These are phyloP conservation scores for Saturnispora kantuleensis DNA, from an alignment of 805 yeast genomes.

Conservation along the genomic window DNA sequence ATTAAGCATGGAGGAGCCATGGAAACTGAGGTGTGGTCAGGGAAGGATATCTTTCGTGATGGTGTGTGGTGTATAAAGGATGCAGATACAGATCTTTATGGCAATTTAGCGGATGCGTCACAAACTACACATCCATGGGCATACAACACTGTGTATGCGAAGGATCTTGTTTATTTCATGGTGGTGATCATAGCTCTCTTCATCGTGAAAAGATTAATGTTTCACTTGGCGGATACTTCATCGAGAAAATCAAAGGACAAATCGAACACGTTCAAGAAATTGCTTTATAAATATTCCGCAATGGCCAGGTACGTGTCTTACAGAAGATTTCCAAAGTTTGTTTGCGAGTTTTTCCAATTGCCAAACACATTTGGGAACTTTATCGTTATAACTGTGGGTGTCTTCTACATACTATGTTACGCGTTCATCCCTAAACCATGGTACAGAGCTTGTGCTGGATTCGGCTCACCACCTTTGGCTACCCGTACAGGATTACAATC, in stretches of 20 bases:
- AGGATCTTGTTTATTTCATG: conserved; percentile 32
- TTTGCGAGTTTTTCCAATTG: conserved; percentile 30
- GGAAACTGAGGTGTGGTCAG: conserved; percentile 2
- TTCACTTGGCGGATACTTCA: conserved; percentile 14
- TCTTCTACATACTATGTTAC: conserved; percentile 27
- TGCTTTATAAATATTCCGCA: conserved; percentile 21
- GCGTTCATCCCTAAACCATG: conserved; percentile 38
- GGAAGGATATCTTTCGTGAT: conserved; percentile 7
- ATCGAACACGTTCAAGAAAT: conserved; percentile 1
- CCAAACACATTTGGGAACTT: conserved; percentile 30
- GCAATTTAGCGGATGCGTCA: conserved; percentile 17
- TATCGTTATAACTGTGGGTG: conserved; percentile 25
- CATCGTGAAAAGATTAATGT: conserved; percentile 23
- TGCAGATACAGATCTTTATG: conserved; percentile 18
- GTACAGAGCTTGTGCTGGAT: conserved; percentile 42
- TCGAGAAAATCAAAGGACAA: conserved; percentile 2
- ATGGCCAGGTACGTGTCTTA: conserved; percentile 25
- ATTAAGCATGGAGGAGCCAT: neutral
- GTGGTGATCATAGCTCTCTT: conserved; percentile 29
- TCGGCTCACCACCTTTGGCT: conserved; percentile 52
- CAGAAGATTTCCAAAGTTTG: conserved; percentile 23
- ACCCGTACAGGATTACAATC: conserved; percentile 44
- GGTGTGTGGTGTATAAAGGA: conserved; percentile 16
- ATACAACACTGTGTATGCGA: conserved; percentile 28
- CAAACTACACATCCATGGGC: conserved; percentile 25